Evolutionary conservation across 2,329 filamentous ascomycete species (phyloP).

Genomic region (Ustulina deusta): DNA sequence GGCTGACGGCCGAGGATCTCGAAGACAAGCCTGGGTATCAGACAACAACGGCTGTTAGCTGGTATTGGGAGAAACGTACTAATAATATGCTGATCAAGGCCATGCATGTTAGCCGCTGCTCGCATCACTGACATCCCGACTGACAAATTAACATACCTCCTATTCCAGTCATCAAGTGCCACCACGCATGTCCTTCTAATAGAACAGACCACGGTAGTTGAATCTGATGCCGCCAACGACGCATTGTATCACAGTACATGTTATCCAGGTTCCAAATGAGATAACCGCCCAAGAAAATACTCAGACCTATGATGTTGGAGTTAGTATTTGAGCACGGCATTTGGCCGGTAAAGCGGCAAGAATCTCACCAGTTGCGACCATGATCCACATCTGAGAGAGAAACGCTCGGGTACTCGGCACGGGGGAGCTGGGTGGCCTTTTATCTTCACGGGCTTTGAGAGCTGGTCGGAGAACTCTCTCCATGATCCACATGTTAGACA

Average conservation of each 20-base stretch:
- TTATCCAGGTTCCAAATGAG: conserved; percentile 85
- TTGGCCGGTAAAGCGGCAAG: not conserved
- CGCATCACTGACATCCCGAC: not conserved
- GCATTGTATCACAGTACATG: conserved; percentile 75
- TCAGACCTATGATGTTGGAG: conserved; percentile 62
- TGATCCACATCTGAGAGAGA: conserved; percentile 77
- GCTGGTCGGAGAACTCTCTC: conserved; percentile 61
- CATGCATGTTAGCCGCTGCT: conserved; percentile 33
- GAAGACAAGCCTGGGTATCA: not conserved
- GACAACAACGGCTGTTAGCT: not conserved
- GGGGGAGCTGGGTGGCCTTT: conserved; percentile 57
- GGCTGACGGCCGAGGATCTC: not conserved
- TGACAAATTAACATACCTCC: conserved; percentile 57
- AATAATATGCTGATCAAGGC: conserved; percentile 73
- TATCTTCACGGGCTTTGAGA: conserved; percentile 59
- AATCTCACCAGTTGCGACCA: conserved; percentile 68
- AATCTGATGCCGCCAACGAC: conserved; percentile 73
- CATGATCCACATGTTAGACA: conserved; percentile 83
- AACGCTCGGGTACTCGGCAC: conserved; percentile 49
- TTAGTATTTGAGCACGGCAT: conserved; percentile 13
- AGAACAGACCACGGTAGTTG: conserved; percentile 84
- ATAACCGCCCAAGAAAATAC: conserved; percentile 80
- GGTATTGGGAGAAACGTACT: conserved; percentile 52
- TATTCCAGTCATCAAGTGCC: conserved; percentile 84
- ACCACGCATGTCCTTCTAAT: conserved; percentile 63